These are phyloP conservation scores for Stygiomarasmius scandens DNA, from an alignment of 1,284 basidiomycete genomes.

Conservation along the genomic window DNA sequence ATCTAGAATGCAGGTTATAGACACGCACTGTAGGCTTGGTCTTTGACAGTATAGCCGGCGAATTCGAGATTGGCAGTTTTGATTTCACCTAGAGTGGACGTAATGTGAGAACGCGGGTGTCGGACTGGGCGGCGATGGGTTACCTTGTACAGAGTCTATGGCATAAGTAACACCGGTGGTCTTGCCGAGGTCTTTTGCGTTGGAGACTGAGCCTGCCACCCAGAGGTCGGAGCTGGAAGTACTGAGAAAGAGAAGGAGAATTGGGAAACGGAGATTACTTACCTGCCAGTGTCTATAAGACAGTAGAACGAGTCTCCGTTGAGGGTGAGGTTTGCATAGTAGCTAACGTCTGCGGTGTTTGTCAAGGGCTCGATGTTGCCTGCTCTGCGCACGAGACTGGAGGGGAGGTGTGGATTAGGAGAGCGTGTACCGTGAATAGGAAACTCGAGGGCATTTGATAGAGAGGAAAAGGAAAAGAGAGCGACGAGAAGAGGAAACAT, in stretches of 20 bases:
- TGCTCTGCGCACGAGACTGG: conserved; percentile 1
- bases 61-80: conserved; percentile 56
- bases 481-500: not conserved
- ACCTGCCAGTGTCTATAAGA: conserved; percentile 74
- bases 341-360: conserved; percentile 35
- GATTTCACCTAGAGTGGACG: conserved; percentile 30
- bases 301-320: conserved; percentile 50
- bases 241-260: not conserved
- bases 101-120: conserved; percentile 9
- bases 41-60: conserved; percentile 51
- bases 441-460: not conserved
- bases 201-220: conserved; percentile 51
- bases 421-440: not conserved
- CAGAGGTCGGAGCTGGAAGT: conserved; percentile 57
- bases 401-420: not conserved
- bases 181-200: conserved; percentile 45
- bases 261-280: conserved; percentile 10
- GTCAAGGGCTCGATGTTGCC: conserved; percentile 18
- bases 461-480: not conserved
- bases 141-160: conserved; percentile 50
- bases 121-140: conserved; percentile 10
- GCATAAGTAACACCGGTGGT: conserved; percentile 52
- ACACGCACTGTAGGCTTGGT: conserved; percentile 66
- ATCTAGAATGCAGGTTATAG: too few relatives aligned
- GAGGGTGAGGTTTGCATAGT: conserved; percentile 55